Evolutionary conservation across 768 basidiomycete species (phyloP).

Genomic region (Lentinula lateritia): DNA sequence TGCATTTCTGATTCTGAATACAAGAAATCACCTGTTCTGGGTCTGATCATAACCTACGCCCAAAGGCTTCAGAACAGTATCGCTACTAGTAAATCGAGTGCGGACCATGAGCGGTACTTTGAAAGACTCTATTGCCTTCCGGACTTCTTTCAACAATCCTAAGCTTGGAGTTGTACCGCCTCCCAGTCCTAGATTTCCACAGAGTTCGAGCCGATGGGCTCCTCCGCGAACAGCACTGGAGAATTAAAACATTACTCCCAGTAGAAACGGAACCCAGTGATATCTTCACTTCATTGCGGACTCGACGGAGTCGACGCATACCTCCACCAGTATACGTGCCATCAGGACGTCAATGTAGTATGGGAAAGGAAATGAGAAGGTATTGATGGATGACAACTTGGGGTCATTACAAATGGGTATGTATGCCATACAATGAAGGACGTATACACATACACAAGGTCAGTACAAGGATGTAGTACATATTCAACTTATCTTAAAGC

Average conservation of each 20-base stretch:
- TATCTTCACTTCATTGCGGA: slow-evolving; percentile 58
- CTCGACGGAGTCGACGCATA: slow-evolving; percentile 74
- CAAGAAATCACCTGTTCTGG: slow-evolving; percentile 73
- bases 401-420: too few species aligned
- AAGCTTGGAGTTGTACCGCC: slow-evolving; percentile 81
- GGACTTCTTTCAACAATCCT: slow-evolving; percentile 63
- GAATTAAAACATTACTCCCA: background rate
- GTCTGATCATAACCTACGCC: slow-evolving; percentile 71
- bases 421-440: too few species aligned
- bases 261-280: background rate
- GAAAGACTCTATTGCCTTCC: slow-evolving; percentile 20
- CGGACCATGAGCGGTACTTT: slow-evolving; percentile 64
- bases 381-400: background rate
- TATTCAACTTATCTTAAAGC: too few species aligned
- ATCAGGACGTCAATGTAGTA: background rate
- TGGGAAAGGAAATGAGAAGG: background rate
- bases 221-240: slow-evolving; percentile 65
- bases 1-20: slow-evolving; percentile 62
- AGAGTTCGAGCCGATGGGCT: slow-evolving; percentile 74
- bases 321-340: slow-evolving; percentile 37
- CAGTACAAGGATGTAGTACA: background rate
- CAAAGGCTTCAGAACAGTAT: background rate
- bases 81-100: background rate
- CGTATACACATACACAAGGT: background rate
- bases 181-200: slow-evolving; percentile 61